A percentile compares a stretch with the other conserved stretches of the same genome.
These are phyloP conservation scores for Magnolia sinica DNA, from an alignment of 164 flowering plant genomes.

Conservation along the genomic window DNA sequence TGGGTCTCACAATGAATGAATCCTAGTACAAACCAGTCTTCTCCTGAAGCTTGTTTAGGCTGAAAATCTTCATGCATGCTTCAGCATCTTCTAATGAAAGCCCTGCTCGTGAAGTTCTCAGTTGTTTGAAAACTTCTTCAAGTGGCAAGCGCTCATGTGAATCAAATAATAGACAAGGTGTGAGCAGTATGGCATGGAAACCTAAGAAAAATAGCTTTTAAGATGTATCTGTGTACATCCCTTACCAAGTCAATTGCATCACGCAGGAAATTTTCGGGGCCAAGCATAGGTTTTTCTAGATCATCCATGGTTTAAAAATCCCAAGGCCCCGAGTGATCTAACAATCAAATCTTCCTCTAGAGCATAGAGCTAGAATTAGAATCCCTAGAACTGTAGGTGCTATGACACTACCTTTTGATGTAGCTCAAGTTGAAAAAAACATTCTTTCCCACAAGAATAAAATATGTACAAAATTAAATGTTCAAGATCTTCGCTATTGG, in stretches of 20 bases:
- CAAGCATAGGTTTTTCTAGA: slow-evolving; percentile 61
- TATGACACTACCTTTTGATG: no score
- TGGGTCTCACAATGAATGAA: no score
- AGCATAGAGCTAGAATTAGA: no score
- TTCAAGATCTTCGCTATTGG: no score
- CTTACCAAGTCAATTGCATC: slow-evolving; percentile 85
- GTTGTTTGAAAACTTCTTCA: slow-evolving; percentile 73
- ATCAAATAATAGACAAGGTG: slow-evolving; percentile 1
- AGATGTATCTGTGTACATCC: neutral
- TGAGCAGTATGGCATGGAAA: neutral
- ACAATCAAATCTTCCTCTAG: slow-evolving; percentile 1
- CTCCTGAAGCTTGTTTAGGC: slow-evolving; percentile 79
- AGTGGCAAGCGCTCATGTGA: slow-evolving; percentile 66
- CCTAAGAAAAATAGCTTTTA: neutral
- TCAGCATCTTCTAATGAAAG: slow-evolving; percentile 74
- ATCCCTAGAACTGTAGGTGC: no score
- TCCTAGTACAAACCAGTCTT: no score
- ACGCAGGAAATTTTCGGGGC: slow-evolving; percentile 64
- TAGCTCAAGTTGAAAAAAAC: no score
- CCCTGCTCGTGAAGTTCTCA: slow-evolving; percentile 56
- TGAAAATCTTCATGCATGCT: slow-evolving; percentile 55
- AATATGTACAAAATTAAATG: no score
- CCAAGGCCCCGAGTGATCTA: slow-evolving; percentile 12
- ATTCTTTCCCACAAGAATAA: no score
- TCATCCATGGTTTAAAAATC: slow-evolving; percentile 40